Evolutionary conservation across 108 stramenopile species (phyloP), one percentile per base, ranked within the genome.

Genomic region (Discostella stelligeroides): DNA sequence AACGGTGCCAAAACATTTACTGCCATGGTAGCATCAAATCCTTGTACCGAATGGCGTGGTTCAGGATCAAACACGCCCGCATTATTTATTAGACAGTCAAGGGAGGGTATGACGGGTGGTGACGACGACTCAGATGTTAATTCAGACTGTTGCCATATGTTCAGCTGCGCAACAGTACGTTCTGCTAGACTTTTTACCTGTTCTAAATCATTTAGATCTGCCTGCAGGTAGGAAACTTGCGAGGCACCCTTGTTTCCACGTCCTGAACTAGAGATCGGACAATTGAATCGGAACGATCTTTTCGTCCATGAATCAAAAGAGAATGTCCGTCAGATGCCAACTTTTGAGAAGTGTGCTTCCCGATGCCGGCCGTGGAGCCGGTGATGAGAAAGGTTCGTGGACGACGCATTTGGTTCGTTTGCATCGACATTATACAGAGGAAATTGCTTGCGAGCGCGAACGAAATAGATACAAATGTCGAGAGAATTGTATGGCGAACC

Each of bases 1-100:
- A 88, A 97, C 20, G 97, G 92, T 40, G 97, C 94, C 53, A 96
- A 30, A 9, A 96, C 95, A 62, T 97, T 95, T 48, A 95, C 87
- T 39, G 90, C 90, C 58, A 82, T 87, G 14, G 90, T 92, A 37
- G 69, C 55, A 53, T 95, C 92, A 10, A 66, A 76, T 24, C 89
- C 92, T 17, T 90, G 81, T 8, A 43, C 57, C 14, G 86, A 77
- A 55, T 67, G 49, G 1, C 66, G 80, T 11, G 60, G 48, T 38
- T 66, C 64, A 10, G 81, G 61, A 45, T 83, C 72, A 65, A 86
- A 95, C 12, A 86, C 85, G 11, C 96, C 95, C 2, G 96, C 97
- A 68, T 96, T 95, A 70, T 96, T 96, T 29, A 97, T 82, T 18
- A 97, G 75, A 21, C 89, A 75, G 58, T 87, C 84, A 20, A 94